These are phyloP conservation scores for Vitis hybrid DNA, from an alignment of 177 flowering plant species.

Conservation along the genomic window DNA sequence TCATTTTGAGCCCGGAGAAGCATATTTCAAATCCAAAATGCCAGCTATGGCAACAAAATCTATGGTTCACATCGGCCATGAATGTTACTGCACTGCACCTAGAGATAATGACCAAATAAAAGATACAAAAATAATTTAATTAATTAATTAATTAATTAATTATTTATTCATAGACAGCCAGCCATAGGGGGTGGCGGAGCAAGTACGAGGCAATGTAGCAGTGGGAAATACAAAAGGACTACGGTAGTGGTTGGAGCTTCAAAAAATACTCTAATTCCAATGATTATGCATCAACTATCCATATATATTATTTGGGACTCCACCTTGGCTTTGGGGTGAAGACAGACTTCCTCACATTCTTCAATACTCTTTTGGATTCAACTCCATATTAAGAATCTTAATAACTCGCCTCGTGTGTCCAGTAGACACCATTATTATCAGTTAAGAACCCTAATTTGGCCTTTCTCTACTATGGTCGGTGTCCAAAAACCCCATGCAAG, in stretches of 20 bases:
- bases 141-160: too few relatives aligned
- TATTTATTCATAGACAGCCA: too few relatives aligned
- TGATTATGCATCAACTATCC: constrained; percentile 1
- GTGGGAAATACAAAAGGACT: too few relatives aligned
- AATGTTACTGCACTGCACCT: too few relatives aligned
- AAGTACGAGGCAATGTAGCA: too few relatives aligned
- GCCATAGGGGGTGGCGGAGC: too few relatives aligned
- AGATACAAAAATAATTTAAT: too few relatives aligned
- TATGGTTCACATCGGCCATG: too few relatives aligned
- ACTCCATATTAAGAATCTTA: constrained; percentile 11
- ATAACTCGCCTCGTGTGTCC: constrained; percentile 10
- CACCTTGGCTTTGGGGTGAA: constrained; percentile 21
- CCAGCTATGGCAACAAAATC: too few relatives aligned
- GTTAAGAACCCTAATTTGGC: background rate
- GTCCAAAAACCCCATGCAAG: constrained; percentile 18
- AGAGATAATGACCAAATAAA: too few relatives aligned
- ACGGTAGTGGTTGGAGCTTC: background rate
- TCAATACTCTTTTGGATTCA: constrained; percentile 16
- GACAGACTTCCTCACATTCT: constrained; percentile 26
- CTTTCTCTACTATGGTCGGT: constrained; percentile 17
- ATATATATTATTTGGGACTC: constrained; percentile 1
- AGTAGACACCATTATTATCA: background rate
- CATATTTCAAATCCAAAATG: too few relatives aligned
- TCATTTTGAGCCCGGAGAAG: too few relatives aligned
- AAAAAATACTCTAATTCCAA: background rate